phyloP scores from a whole-genome alignment of 495 filamentous ascomycete species.

The Pyrenula massariospora region DNA sequence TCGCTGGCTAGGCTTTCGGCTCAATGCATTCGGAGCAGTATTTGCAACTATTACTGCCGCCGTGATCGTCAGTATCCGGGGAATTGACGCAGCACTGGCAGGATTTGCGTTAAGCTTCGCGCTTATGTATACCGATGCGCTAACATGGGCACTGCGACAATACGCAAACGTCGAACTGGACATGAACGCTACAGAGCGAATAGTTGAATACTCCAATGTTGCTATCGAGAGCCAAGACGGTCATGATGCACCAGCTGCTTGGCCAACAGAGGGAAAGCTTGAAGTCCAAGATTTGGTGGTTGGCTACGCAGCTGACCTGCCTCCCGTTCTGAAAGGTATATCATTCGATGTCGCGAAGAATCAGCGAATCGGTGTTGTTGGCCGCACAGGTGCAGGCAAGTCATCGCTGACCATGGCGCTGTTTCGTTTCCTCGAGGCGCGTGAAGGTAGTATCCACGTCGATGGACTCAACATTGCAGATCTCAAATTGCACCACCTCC shows the following conservation, averaged over 20 bases:
- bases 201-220: constrained; percentile 68
- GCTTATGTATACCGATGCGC: constrained; percentile 37
- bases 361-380: constrained; percentile 72
- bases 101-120: constrained; percentile 64
- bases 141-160: constrained; percentile 33
- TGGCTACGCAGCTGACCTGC: constrained; percentile 64
- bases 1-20: constrained; percentile 63
- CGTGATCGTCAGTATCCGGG: constrained; percentile 48
- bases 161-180: constrained; percentile 54
- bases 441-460: constrained; percentile 56
- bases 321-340: constrained; percentile 63
- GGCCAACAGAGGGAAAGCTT: constrained; percentile 67
- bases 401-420: constrained; percentile 72
- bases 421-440: constrained; percentile 73
- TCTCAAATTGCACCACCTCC: constrained; percentile 60
- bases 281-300: constrained; percentile 65
- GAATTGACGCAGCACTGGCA: constrained; percentile 62
- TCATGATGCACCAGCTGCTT: constrained; percentile 56
- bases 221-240: constrained; percentile 51
- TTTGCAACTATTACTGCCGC: constrained; percentile 55
- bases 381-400: constrained; percentile 80
- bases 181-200: constrained; percentile 77
- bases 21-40: constrained; percentile 56
- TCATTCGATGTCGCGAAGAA: constrained; percentile 58
- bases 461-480: constrained; percentile 69